These are phyloP conservation scores for Saksenaea oblongispora DNA, from an alignment of 371 early-diverging fungal species.

Conservation along the genomic window DNA sequence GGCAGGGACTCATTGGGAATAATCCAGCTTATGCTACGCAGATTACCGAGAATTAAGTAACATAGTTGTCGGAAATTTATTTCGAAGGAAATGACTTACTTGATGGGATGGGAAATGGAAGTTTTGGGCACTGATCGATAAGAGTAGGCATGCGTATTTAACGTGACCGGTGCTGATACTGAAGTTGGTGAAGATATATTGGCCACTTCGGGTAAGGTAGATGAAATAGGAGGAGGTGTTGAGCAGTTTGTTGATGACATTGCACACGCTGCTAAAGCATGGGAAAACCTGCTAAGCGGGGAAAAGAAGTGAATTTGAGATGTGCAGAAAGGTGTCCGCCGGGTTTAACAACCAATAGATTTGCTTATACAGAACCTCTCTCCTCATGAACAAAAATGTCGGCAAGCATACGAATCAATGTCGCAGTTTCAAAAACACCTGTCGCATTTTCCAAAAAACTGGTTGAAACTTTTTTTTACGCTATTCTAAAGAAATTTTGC, in stretches of 20 bases:
- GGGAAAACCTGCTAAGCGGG: neutral
- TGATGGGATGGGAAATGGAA: conserved; percentile 60
- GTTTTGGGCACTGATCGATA: conserved; percentile 36
- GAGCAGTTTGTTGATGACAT: conserved; percentile 18
- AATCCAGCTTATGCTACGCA: conserved; percentile 56
- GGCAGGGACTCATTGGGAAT: conserved; percentile 47
- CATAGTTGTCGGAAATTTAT: neutral
- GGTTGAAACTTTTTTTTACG: too few relatives aligned
- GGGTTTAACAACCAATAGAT: too few relatives aligned
- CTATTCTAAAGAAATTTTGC: too few relatives aligned
- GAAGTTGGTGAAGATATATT: neutral
- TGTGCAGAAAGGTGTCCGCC: neutral
- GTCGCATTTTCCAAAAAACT: too few relatives aligned
- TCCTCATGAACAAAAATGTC: too few relatives aligned
- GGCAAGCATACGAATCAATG: too few relatives aligned
- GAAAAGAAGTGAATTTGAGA: neutral
- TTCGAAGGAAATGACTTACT: conserved; percentile 27
- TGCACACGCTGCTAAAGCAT: neutral
- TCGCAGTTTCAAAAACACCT: too few relatives aligned
- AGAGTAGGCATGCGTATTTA: conserved; percentile 2
- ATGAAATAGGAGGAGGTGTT: conserved; percentile 8
- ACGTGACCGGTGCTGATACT: neutral
- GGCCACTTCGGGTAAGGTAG: neutral
- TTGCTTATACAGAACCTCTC: too few relatives aligned
- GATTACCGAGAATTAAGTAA: neutral